A percentile compares a stretch with the other conserved stretches of the same genome.
These are phyloP conservation scores for Neonectria coccinea DNA, from an alignment of 2,329 filamentous ascomycete species.

Conservation along the genomic window DNA sequence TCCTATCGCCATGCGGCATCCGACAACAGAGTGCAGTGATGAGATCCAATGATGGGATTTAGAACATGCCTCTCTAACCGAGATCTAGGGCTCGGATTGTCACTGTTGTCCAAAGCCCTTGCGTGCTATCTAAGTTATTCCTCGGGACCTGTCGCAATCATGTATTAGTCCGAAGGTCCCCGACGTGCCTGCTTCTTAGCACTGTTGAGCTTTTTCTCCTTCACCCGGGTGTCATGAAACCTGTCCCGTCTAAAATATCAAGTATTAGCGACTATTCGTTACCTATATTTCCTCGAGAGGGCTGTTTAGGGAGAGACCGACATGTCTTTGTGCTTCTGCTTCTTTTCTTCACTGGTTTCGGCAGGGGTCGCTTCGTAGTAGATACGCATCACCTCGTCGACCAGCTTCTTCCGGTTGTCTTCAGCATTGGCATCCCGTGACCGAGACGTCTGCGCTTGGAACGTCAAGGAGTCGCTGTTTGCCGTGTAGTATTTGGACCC, in stretches of 20 bases:
- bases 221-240: constrained; percentile 59
- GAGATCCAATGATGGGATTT: not conserved
- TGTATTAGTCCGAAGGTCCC: constrained; percentile 47
- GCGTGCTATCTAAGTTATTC: not conserved
- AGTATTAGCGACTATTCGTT: constrained; percentile 20
- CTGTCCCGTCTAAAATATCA: constrained; percentile 56
- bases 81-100: not conserved
- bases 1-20: not conserved
- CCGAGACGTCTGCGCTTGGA: constrained; percentile 67
- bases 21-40: no score
- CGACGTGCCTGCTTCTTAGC: constrained; percentile 63
- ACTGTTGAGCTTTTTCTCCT: constrained; percentile 61
- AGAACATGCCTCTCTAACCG: not conserved
- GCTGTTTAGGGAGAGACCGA: constrained; percentile 45
- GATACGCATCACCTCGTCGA: constrained; percentile 61
- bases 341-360: constrained; percentile 59
- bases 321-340: constrained; percentile 62
- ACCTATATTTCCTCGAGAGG: not conserved
- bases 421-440: constrained; percentile 64
- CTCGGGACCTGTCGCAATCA: constrained; percentile 15
- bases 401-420: constrained; percentile 64
- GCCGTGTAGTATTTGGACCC: constrained; percentile 66
- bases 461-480: constrained; percentile 63
- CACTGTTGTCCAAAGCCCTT: not conserved
- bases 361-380: constrained; percentile 61